Conservation (phyloP, 768 basidiomycete genomes). For the Leccinum incarnatum region DNA sequence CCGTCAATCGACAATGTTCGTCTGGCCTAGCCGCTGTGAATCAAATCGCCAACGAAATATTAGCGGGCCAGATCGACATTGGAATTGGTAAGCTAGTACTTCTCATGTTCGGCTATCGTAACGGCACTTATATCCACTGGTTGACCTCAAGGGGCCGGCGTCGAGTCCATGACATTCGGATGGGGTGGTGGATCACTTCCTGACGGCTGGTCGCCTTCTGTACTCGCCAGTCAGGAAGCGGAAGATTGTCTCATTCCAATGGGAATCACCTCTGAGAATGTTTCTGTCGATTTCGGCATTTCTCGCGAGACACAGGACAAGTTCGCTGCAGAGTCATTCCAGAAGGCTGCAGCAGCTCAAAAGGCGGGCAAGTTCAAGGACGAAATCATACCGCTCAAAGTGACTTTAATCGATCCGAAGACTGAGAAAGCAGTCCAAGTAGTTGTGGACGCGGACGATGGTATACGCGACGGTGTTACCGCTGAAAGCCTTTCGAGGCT, state of each 20-base stretch:
- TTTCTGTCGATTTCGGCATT: constrained; percentile 73
- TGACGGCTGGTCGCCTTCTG: constrained; percentile 58
- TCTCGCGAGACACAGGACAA: constrained; percentile 76
- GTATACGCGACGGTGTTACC: constrained; percentile 83
- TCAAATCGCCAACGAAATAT: constrained; percentile 80
- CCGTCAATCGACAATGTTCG: constrained; percentile 89
- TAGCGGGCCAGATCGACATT: constrained; percentile 78
- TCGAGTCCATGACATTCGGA: constrained; percentile 86
- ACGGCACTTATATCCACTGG: constrained; percentile 1
- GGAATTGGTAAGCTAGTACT: constrained; percentile 64
- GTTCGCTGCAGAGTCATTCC: constrained; percentile 82
- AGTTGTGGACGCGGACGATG: constrained; percentile 79
- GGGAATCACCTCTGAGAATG: constrained; percentile 96
- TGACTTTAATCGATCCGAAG: constrained; percentile 69
- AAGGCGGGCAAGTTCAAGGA: constrained; percentile 78
- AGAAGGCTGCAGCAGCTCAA: constrained; percentile 77
- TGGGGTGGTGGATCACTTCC: constrained; percentile 59
- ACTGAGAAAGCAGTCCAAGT: constrained; percentile 65
- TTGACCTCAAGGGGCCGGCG: constrained; percentile 62
- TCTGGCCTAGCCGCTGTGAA: constrained; percentile 81
- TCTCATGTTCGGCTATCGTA: constrained; percentile 1
- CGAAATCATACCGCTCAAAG: constrained; percentile 82
- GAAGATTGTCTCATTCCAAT: constrained; percentile 83
- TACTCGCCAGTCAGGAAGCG: constrained; percentile 65
- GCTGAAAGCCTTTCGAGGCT: constrained; percentile 73